Evolutionary conservation across 306 rosid species (phyloP).

Genomic region (Echinosophora koreensis): DNA sequence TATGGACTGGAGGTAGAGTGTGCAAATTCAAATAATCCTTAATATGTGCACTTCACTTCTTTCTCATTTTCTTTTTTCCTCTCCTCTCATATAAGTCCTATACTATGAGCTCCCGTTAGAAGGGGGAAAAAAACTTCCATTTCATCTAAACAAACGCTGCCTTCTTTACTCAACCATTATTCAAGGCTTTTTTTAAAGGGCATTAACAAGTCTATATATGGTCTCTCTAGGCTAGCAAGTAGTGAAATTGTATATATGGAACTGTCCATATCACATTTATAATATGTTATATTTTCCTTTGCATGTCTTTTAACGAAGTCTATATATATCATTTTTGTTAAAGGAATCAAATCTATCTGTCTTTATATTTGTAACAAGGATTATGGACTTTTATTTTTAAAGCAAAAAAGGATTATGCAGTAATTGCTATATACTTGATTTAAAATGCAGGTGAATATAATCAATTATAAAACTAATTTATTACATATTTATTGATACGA

Average conservation of each 20-base stretch:
- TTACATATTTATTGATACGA: too few species aligned
- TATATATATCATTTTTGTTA: conserved; percentile 10
- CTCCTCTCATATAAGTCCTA: too few species aligned
- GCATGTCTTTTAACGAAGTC: background rate
- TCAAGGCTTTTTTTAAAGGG: background rate
- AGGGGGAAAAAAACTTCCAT: background rate
- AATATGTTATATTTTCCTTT: background rate
- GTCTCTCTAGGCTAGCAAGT: background rate
- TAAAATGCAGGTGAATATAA: background rate
- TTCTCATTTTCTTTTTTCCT: too few species aligned
- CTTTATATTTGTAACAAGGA: background rate
- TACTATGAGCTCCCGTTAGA: too few species aligned
- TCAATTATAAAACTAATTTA: too few species aligned
- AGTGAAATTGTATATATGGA: background rate
- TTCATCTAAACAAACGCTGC: background rate
- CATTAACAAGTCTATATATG: background rate
- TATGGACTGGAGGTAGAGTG: too few species aligned
- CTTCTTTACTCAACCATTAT: background rate
- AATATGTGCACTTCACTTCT: too few species aligned
- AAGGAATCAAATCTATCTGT: background rate
- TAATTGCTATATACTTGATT: background rate
- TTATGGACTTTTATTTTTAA: too few species aligned
- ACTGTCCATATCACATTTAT: conserved; percentile 38
- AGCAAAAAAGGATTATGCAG: too few species aligned
- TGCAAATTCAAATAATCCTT: too few species aligned